Base-by-base conservation (phyloP, 352 stramenopile species). In the Globisporangium canariense region DNA sequence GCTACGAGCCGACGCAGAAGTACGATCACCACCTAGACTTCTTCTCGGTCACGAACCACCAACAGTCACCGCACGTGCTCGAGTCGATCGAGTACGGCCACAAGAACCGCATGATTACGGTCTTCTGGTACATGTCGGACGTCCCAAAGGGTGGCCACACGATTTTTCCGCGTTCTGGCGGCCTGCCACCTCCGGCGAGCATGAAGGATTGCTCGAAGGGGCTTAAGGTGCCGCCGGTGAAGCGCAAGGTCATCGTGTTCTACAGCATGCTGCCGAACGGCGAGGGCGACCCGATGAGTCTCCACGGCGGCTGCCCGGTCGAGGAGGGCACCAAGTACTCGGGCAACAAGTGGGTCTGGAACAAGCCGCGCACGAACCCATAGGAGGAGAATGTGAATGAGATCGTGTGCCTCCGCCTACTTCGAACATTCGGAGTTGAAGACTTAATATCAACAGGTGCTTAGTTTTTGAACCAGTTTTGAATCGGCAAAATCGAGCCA, bases 51-150 rank as follows among this genome's bases (percentile, higher is more conserved):
- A 63, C 83, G 9, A 62, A 46, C 50, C 70, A 88, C 55, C 70
- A 65, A 8, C 82, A 83, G 45, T 74, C 69, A 10, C 68, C 64
- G 4, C 46, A 67, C 6, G 41, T 89, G 53, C 69, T 91, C 11
- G 52, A 84, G 50, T 71, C 13, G 14, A 83, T 88, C 52, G 71
- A 91, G 16, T 65, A 89, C 41, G 78, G 79, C 38, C 69, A 76
- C 67, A 88, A 88, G 69, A 91, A 91, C 68, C 82, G 80, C 66
- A 90, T 90, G 81, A 88, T 89, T 65, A 92, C 81, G 0, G 83
- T 92, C 25, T 92, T 92, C 68, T 90, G 80, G 81, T 92, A 89
- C 78, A 90, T 92, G 83, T 92, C 81, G 51, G 81, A 90, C 46
- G 81, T 93, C 8, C 70, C 70, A 22, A 78, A 79, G 45, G 77